A percentile compares a stretch with the other conserved stretches of the same genome.
Evolutionary conservation across 257 asterid species (phyloP).

Genomic region (Salvia rosmarinus): DNA sequence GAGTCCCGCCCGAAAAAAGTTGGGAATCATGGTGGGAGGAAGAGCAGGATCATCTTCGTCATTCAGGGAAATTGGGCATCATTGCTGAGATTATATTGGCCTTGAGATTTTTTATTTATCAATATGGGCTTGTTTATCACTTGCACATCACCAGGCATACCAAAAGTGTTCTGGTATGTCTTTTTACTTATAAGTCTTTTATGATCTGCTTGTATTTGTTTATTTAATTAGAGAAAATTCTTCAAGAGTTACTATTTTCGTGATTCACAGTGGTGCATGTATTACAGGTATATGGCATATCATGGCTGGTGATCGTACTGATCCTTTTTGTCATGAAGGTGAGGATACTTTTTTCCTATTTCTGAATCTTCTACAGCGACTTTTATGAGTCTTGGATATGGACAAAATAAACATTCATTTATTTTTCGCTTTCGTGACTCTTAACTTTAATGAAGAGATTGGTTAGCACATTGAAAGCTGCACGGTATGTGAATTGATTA

Average conservation of each 20-base stretch:
- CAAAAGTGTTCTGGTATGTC: constrained; percentile 72
- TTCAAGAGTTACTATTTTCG: background rate
- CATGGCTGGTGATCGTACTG: constrained; percentile 92
- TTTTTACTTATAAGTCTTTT: background rate
- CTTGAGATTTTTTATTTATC: constrained; percentile 84
- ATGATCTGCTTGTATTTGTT: background rate
- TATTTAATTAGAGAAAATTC: background rate
- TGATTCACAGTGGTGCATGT: background rate
- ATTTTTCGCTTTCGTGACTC: no score
- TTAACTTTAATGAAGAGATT: no score
- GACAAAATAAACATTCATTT: background rate
- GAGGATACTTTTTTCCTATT: constrained; percentile 28
- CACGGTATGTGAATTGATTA: no score
- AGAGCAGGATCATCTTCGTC: constrained; percentile 97
- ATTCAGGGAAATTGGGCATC: constrained; percentile 86
- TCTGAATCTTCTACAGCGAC: background rate
- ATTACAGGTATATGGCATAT: constrained; percentile 78
- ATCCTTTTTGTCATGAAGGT: constrained; percentile 97
- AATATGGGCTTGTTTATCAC: constrained; percentile 95
- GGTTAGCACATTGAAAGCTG: background rate
- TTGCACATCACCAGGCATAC: constrained; percentile 60
- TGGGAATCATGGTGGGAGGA: constrained; percentile 99
- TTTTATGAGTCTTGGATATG: background rate
- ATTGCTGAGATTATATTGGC: constrained; percentile 75
- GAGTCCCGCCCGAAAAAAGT: constrained; percentile 94